A percentile compares a stretch with the other conserved stretches of the same genome.
phyloP scores from a whole-genome alignment of 805 yeast genomes.

The Cyberlindnera meyerae region DNA sequence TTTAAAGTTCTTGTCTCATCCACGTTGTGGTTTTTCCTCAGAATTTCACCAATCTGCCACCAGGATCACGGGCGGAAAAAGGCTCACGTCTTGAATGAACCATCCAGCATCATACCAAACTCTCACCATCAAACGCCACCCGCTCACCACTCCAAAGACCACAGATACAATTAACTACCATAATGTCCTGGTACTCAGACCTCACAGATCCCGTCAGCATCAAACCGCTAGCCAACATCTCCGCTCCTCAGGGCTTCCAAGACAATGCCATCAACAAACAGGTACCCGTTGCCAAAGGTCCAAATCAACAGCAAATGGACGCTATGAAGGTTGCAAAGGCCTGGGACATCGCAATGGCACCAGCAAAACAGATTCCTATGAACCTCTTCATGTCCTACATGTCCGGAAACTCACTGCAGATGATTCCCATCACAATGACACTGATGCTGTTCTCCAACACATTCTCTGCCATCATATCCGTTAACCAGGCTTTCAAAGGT shows the following conservation, averaged over 20 bases:
- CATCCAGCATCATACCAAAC: too few species aligned
- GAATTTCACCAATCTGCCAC: too few species aligned
- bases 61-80: too few species aligned
- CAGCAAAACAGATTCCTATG: conserved; percentile 87
- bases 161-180: too few species aligned
- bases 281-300: conserved; percentile 1
- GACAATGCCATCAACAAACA: conserved; percentile 4
- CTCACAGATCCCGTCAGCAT: conserved; percentile 1
- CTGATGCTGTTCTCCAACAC: conserved; percentile 78
- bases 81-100: too few species aligned
- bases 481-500: conserved; percentile 49
- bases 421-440: conserved; percentile 89
- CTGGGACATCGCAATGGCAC: conserved; percentile 81
- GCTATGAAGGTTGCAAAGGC: conserved; percentile 43
- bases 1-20: too few species aligned
- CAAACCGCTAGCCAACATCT: conserved; percentile 4
- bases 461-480: conserved; percentile 59
- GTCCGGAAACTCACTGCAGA: conserved; percentile 86
- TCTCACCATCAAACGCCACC: too few species aligned
- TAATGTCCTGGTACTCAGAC: conserved; percentile 12
- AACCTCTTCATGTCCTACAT: conserved; percentile 85
- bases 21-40: too few species aligned
- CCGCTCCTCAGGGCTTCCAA: conserved; percentile 13
- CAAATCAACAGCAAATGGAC: conserved; percentile 10
- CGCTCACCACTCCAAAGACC: too few species aligned